A percentile compares a stretch with the other conserved stretches of the same genome.
Evolutionary conservation across 2,329 filamentous ascomycete genomes (phyloP).

Genomic region (Cytospora paraplurivora): DNA sequence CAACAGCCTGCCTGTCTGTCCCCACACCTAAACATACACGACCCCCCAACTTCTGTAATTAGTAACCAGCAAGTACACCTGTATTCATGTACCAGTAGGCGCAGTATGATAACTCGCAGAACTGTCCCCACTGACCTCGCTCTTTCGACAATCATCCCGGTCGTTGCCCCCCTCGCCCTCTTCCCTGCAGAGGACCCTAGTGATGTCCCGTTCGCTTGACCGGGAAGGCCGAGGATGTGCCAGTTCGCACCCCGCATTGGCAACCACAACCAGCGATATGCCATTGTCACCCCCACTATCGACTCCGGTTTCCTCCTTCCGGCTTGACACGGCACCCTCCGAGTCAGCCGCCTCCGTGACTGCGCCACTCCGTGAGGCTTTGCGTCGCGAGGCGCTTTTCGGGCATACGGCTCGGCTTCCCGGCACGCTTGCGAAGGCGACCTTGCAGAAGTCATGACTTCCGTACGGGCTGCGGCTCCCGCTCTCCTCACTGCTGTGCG

Average conservation of each 20-base stretch:
- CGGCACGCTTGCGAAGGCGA: neutral
- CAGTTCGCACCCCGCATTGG: conserved; percentile 17
- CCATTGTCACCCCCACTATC: neutral
- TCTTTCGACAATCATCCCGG: neutral
- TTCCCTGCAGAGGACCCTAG: conserved; percentile 8
- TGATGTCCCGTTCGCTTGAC: conserved; percentile 10
- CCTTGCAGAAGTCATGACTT: neutral
- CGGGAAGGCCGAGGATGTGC: conserved; percentile 25
- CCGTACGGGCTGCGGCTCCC: neutral
- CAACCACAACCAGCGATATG: conserved; percentile 17
- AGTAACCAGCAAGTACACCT: neutral
- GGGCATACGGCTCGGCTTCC: neutral
- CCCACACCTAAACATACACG: neutral
- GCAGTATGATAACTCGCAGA: conserved; percentile 26
- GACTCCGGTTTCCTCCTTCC: neutral
- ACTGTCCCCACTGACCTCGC: conserved; percentile 10
- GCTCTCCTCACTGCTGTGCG: neutral
- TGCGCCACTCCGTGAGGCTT: neutral
- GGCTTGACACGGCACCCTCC: neutral
- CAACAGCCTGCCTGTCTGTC: neutral
- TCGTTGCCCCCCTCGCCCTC: neutral
- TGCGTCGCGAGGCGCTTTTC: neutral
- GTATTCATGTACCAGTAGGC: neutral
- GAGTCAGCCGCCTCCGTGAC: too few species aligned
- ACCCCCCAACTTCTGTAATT: neutral